Base-by-base conservation (phyloP, 1,284 basidiomycete genomes). In the Cryptococcus sp. region DNA sequence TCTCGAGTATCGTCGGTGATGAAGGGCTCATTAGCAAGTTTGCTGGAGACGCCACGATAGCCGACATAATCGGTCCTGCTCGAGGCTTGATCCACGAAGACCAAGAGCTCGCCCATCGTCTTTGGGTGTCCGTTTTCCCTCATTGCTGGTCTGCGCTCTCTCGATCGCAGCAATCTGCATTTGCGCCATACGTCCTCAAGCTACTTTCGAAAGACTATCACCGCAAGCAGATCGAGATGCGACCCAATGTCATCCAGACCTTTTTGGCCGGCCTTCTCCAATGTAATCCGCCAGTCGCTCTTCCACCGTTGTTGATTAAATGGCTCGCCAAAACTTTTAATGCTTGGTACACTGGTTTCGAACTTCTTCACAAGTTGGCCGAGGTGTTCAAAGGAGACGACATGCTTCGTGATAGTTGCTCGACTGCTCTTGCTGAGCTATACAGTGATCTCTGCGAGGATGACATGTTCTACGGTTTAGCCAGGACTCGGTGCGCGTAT, bases 361-460 rank as follows among this genome's bases (percentile, higher is more conserved):
- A 98, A 75, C 83, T 96, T 36, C 81, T 99, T n/a, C 85, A 87
- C 61, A 78, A 82, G 37, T 87, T 87, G 36, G 66, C 64, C 55
- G 86, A 89, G 24, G 76, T 82, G 47, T 79, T 85, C 34, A 83
- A 85, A 43, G 88, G 88, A 46, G 91, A 98, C 55, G 92, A 98
- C 57, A 78, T 81, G 24, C 80, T 91, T 37, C 85, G 88, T 23
- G 92, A 98, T 58, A 86, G 84, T 41, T 85, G 91, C 43, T 86
- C 86, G 56, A 93, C 96, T 69, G 91, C 96, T 0, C 80, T 99
- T 16, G 88, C 91, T 14, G 96, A 98, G 69, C 80, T 98, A 1
- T 98, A 97, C 63, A 91, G 93, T 2, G 96, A 99, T 70, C 78
- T 99, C 37, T 85, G 85, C 16, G 96, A 99, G 76, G 93, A 97